phyloP scores from a whole-genome alignment of 306 rosid species.

The Gleditsia sinensis region DNA sequence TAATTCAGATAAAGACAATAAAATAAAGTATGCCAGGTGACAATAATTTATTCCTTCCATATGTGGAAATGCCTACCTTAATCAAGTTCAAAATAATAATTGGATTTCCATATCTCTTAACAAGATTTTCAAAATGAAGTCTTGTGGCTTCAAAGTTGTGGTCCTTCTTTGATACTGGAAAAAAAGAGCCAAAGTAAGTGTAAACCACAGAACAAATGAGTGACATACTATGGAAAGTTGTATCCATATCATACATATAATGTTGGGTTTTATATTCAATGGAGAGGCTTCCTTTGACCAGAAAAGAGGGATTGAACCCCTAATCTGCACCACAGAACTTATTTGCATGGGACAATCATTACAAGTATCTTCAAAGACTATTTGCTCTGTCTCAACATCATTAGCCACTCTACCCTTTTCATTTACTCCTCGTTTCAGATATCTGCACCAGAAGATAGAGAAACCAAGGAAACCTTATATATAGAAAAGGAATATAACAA shows the following conservation, averaged over 20 bases:
- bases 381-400: too few species aligned
- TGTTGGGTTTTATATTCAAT: conserved; percentile 82
- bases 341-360: conserved; percentile 70
- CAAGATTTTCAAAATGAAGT: conserved; percentile 95
- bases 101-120: conserved; percentile 85
- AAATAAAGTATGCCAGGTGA: conserved; percentile 10
- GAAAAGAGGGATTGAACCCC: conserved; percentile 98
- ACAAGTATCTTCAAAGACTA: background rate
- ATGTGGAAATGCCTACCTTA: conserved; percentile 60
- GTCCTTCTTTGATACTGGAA: conserved; percentile 73
- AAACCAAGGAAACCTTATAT: conserved; percentile 27
- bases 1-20: conserved; percentile 19
- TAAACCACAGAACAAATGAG: conserved; percentile 25
- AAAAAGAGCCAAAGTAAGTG: conserved; percentile 35
- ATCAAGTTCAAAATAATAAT: conserved; percentile 90
- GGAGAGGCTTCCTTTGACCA: conserved; percentile 98
- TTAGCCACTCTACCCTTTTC: too few species aligned
- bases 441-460: background rate
- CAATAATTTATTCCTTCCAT: conserved; percentile 2
- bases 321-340: conserved; percentile 88
- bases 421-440: too few species aligned
- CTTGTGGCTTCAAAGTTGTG: conserved; percentile 72
- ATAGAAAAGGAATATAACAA: conserved; percentile 24
- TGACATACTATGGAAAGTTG: conserved; percentile 19
- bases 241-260: conserved; percentile 62